Percentiles rank a stretch among this genome's conserved stretches.
These are phyloP conservation scores for Arctium lappa DNA, from an alignment of 129 eudicot species.

Conservation along the genomic window DNA sequence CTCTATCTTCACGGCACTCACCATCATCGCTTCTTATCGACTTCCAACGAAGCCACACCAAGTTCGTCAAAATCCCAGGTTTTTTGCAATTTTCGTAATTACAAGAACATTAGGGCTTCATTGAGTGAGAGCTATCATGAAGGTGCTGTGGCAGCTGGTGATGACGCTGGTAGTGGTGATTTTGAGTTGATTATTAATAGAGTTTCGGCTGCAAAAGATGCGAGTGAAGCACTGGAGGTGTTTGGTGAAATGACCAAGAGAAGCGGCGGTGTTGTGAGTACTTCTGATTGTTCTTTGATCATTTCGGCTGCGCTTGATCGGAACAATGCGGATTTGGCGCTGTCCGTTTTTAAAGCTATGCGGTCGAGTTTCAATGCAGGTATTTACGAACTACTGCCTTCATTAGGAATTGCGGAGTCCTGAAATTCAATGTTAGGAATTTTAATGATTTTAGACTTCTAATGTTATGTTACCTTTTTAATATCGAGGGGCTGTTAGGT, in stretches of 20 bases:
- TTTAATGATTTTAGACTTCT: neutral
- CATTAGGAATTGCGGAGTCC: neutral
- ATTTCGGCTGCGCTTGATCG: slow-evolving; percentile 72
- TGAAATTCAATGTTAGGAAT: neutral
- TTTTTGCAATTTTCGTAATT: neutral
- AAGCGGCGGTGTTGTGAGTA: slow-evolving; percentile 51
- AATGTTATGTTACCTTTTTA: neutral
- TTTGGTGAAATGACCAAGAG: slow-evolving; percentile 46
- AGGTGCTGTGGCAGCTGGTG: slow-evolving; percentile 12
- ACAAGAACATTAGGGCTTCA: slow-evolving; percentile 31
- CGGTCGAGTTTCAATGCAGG: slow-evolving; percentile 75
- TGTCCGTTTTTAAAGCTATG: slow-evolving; percentile 85
- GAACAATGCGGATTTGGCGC: slow-evolving; percentile 69
- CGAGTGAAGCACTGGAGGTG: slow-evolving; percentile 52
- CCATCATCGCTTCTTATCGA: slow-evolving; percentile 13
- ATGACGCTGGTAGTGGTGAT: slow-evolving; percentile 29
- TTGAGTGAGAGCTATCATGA: slow-evolving; percentile 29
- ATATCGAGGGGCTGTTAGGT: neutral
- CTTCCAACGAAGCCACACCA: slow-evolving; percentile 5
- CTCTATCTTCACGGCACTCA: slow-evolving; percentile 24
- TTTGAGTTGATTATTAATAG: slow-evolving; percentile 33
- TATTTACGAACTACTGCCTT: slow-evolving; percentile 6
- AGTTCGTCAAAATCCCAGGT: slow-evolving; percentile 4
- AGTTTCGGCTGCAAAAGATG: slow-evolving; percentile 55
- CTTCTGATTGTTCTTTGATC: slow-evolving; percentile 58